phyloP scores from a whole-genome alignment of 768 basidiomycete genomes.

The Xerocomus brunneocitrinus region DNA sequence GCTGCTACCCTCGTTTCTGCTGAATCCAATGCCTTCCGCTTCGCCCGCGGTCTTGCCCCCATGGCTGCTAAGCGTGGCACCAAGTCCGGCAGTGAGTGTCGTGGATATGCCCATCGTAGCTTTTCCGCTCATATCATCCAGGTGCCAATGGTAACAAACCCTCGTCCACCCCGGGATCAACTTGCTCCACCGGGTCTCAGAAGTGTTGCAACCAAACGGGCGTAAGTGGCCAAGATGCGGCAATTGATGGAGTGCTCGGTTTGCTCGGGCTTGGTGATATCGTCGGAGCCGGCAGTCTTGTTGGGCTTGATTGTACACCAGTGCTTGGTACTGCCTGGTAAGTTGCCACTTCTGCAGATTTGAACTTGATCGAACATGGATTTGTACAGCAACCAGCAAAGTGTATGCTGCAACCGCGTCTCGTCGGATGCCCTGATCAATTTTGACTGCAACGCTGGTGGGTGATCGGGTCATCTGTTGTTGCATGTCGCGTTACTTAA shows the following conservation, averaged over 20 bases:
- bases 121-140: constrained; percentile 9
- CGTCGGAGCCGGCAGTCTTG: background rate
- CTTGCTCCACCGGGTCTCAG: constrained; percentile 14
- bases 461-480: background rate
- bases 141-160: constrained; percentile 30
- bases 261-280: background rate
- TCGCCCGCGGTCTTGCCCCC: constrained; percentile 52
- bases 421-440: constrained; percentile 33
- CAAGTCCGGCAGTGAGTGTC: constrained; percentile 30
- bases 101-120: background rate
- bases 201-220: constrained; percentile 18
- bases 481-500: constrained; percentile 1
- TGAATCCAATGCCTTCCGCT: constrained; percentile 49
- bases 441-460: constrained; percentile 39
- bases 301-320: constrained; percentile 34
- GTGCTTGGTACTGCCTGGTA: constrained; percentile 29
- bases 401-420: constrained; percentile 40
- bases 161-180: background rate
- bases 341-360: background rate
- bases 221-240: background rate
- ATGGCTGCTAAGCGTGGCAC: constrained; percentile 34
- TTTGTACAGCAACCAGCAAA: constrained; percentile 26
- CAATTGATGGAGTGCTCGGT: background rate
- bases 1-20: constrained; percentile 36
- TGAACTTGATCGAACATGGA: background rate